Conservation (phyloP, 108 stramenopile species). For the Skeletonema menzelii region DNA sequence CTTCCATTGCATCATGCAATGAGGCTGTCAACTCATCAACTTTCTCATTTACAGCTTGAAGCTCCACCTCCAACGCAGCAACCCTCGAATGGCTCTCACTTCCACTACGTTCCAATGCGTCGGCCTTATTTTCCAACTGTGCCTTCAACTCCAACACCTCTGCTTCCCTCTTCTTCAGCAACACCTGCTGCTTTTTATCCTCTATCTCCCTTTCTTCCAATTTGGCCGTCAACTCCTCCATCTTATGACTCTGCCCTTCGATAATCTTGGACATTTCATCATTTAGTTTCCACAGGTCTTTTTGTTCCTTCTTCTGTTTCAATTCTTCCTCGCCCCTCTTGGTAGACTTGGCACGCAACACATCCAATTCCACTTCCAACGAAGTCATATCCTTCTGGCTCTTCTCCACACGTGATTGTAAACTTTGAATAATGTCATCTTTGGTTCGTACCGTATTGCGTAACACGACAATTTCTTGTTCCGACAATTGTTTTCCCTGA, state of each 20-base stretch:
- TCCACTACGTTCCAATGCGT: neutral
- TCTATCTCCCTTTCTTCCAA: conserved; percentile 23
- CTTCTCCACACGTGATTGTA: conserved; percentile 26
- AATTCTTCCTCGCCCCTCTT: neutral
- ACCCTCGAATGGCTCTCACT: conserved; percentile 14
- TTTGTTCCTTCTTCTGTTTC: conserved; percentile 10
- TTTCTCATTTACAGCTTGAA: conserved; percentile 39
- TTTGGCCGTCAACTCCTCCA: conserved; percentile 28
- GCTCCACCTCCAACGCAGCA: conserved; percentile 22
- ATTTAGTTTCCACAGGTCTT: conserved; percentile 22
- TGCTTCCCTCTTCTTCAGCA: conserved; percentile 5
- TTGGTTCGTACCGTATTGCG: conserved; percentile 34
- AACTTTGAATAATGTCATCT: conserved; percentile 40
- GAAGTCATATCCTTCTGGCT: conserved; percentile 21
- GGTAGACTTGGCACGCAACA: conserved; percentile 1
- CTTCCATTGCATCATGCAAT: conserved; percentile 49
- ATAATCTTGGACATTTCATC: conserved; percentile 42
- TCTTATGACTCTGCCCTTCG: conserved; percentile 31
- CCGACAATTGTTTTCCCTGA: conserved; percentile 1
- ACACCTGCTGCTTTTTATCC: conserved; percentile 16
- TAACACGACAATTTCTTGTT: conserved; percentile 26
- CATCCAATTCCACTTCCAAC: conserved; percentile 42
- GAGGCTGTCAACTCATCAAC: conserved; percentile 49
- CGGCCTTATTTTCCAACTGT: conserved; percentile 20
- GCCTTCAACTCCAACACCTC: conserved; percentile 14